Percentiles rank a stretch among this genome's conserved stretches.
phyloP scores from a whole-genome alignment of 441 rosid species.

The Cnidoscolus chayamansa region DNA sequence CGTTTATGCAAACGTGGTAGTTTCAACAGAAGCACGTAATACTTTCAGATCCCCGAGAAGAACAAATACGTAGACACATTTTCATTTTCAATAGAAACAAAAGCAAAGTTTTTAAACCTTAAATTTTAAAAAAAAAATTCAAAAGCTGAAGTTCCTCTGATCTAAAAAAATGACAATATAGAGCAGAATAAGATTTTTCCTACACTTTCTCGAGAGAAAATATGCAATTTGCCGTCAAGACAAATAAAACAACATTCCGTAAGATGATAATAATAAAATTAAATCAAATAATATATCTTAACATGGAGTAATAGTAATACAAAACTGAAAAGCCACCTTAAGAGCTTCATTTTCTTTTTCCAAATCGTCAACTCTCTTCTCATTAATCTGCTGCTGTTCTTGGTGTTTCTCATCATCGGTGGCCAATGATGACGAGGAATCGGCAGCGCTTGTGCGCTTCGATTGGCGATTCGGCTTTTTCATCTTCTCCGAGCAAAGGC shows the following conservation, averaged over 20 bases:
- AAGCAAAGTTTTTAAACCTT: background rate
- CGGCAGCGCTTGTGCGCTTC: slow-evolving; percentile 34
- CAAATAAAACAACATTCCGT: background rate
- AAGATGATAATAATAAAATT: background rate
- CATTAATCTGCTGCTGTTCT: slow-evolving; percentile 13
- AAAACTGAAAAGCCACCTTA: slow-evolving; percentile 37
- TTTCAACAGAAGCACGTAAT: background rate
- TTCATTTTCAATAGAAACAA: background rate
- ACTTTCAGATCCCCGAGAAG: background rate
- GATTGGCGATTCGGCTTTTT: slow-evolving; percentile 61
- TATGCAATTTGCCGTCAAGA: background rate
- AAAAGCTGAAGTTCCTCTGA: background rate
- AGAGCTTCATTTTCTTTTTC: slow-evolving; percentile 55
- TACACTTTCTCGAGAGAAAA: slow-evolving; percentile 17
- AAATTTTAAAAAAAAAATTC: background rate
- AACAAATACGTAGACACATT: too few relatives aligned
- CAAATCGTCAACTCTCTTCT: slow-evolving; percentile 45
- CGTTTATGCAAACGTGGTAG: background rate
- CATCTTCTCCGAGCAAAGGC: slow-evolving; percentile 31
- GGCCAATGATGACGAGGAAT: slow-evolving; percentile 30
- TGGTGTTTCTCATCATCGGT: slow-evolving; percentile 14
- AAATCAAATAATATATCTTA: background rate
- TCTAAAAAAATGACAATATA: background rate
- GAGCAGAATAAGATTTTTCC: slow-evolving; percentile 3
- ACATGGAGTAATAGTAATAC: background rate